Percentiles rank a stretch among this genome's conserved stretches.
phyloP scores from a whole-genome alignment of 2,329 filamentous ascomycete genomes.

The Aspergillus niger region DNA sequence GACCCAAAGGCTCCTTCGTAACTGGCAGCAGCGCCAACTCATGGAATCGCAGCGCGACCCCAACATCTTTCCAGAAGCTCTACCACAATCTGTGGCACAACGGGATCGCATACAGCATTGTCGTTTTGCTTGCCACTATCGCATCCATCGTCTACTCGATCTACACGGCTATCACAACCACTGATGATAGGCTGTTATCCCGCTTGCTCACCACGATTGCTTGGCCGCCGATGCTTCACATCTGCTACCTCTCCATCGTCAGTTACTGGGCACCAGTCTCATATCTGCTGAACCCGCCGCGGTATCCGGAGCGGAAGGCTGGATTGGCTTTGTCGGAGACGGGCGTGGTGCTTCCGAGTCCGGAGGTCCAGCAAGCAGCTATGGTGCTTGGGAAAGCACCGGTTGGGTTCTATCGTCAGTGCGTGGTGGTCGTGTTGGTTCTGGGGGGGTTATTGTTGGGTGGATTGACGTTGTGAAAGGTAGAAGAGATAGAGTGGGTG shows the following conservation, averaged over 20 bases:
- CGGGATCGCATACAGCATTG: conserved; percentile 22
- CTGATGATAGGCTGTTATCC: neutral
- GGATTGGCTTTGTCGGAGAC: neutral
- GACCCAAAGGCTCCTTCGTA: conserved; percentile 33
- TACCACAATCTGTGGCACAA: conserved; percentile 21
- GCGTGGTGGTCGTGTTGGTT: neutral
- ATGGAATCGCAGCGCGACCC: conserved; percentile 20
- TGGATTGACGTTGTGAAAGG: neutral
- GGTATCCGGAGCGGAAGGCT: conserved; percentile 10
- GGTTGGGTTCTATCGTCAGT: neutral
- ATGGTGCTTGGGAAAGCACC: neutral
- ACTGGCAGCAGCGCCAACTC: conserved; percentile 32
- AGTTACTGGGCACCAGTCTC: conserved; percentile 26
- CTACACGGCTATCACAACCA: neutral
- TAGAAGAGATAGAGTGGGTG: no score
- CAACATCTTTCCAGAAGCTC: conserved; percentile 10
- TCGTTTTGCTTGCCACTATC: conserved; percentile 15
- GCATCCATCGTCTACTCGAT: neutral
- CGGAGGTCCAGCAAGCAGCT: neutral
- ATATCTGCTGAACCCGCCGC: conserved; percentile 24
- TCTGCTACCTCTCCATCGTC: conserved; percentile 19
- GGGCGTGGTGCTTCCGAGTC: neutral
- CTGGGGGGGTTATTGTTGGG: neutral
- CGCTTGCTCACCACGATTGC: conserved; percentile 20
- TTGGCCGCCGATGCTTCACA: conserved; percentile 28